These are phyloP conservation scores for Betula pendula DNA, from an alignment of 306 rosid genomes.

Conservation along the genomic window DNA sequence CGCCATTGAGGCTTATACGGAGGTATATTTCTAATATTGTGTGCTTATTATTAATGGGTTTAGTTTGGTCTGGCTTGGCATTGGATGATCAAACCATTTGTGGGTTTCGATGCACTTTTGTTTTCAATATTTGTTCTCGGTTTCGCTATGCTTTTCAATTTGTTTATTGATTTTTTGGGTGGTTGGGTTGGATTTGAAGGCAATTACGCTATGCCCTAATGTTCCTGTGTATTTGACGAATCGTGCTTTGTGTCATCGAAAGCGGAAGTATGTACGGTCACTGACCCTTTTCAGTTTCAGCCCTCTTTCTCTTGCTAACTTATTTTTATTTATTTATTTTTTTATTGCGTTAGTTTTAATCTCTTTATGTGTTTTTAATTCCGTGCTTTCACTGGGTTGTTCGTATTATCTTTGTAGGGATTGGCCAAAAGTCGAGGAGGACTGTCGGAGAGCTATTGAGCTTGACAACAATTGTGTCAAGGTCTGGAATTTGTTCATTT, in stretches of 20 bases:
- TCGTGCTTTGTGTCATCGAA: constrained; percentile 93
- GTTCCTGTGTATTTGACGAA: constrained; percentile 80
- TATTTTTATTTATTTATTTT: background rate
- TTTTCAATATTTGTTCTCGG: background rate
- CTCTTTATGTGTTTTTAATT: constrained; percentile 5
- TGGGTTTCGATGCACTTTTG: background rate
- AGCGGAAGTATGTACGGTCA: constrained; percentile 71
- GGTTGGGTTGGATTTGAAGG: constrained; percentile 34
- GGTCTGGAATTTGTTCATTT: constrained; percentile 44
- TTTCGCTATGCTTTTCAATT: background rate
- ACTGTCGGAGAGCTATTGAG: constrained; percentile 77
- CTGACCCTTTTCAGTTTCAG: background rate
- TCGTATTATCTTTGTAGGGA: constrained; percentile 49
- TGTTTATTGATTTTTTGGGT: background rate
- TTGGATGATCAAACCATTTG: background rate
- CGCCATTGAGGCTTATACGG: constrained; percentile 93
- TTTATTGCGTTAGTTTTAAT: background rate
- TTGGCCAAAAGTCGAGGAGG: constrained; percentile 86
- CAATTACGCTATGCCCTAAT: constrained; percentile 78
- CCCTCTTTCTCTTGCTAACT: background rate
- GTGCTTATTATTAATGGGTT: background rate
- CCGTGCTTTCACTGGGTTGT: background rate
- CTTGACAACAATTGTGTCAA: constrained; percentile 69
- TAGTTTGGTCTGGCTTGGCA: background rate
- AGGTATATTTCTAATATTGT: constrained; percentile 37